phyloP scores from a whole-genome alignment of 306 rosid genomes.

The Gynostemma pentaphyllum region DNA sequence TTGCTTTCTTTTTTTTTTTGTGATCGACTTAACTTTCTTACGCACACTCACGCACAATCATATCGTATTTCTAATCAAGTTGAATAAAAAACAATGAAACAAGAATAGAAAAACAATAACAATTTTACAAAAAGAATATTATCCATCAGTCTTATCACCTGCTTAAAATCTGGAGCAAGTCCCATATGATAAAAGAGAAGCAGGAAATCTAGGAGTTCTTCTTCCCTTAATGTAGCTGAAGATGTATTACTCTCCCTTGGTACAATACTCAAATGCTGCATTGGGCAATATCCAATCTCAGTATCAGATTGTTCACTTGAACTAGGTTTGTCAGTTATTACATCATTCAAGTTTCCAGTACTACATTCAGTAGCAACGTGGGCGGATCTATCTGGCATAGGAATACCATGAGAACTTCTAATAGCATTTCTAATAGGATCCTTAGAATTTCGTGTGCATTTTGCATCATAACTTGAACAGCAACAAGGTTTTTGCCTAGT shows the following conservation, averaged over 20 bases:
- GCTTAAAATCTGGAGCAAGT: constrained; percentile 83
- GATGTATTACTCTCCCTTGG: constrained; percentile 57
- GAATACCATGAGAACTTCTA: constrained; percentile 55
- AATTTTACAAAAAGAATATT: neutral
- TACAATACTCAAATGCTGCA: constrained; percentile 46
- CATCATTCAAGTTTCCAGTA: constrained; percentile 70
- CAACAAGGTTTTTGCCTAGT: constrained; percentile 84
- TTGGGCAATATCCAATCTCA: constrained; percentile 43
- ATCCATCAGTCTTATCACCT: constrained; percentile 35
- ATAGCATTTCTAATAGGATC: constrained; percentile 43
- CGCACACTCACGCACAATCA: no score
- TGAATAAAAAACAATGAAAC: neutral
- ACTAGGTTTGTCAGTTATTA: constrained; percentile 79
- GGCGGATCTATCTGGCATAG: constrained; percentile 74
- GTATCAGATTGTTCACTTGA: constrained; percentile 80
- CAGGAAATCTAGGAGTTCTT: constrained; percentile 75
- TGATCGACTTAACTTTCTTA: no score
- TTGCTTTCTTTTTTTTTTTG: no score
- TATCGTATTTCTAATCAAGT: neutral
- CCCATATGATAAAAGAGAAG: constrained; percentile 85
- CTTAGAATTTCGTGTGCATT: constrained; percentile 52
- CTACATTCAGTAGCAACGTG: constrained; percentile 80
- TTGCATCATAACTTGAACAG: constrained; percentile 71
- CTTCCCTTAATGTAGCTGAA: constrained; percentile 63
- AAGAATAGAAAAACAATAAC: neutral